Evolutionary conservation across 2,329 filamentous ascomycete species (phyloP), one percentile per base, ranked within the genome.

Genomic region (Phyllosticta ampelicida): DNA sequence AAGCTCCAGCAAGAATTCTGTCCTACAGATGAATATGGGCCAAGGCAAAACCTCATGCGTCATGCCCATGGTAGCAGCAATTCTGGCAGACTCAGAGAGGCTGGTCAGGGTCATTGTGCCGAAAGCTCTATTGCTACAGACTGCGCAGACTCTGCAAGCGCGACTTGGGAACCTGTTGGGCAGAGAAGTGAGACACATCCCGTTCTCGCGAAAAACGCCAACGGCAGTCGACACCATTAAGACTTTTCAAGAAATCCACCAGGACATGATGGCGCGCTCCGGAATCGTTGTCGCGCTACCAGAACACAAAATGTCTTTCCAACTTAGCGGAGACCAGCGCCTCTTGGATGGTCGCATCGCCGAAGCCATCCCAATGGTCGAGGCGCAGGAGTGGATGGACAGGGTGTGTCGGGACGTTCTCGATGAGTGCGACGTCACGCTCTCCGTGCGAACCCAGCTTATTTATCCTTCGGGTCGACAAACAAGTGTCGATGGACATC

Each of bases 1-100:
- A 0, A 58, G 63, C 0, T 81, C 79, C 0, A 70, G 72, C 0
- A 62, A 69, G 0, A 86, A 86, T 60, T 82, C 82, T 0, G 81
- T 86, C 0, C 62, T 86, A 1, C 84, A 87, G 61, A 77, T 87
- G 69, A 83, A 86, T 61, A 87, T 87, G 84, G 84, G 84, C 0
- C 77, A 84, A 71, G 79, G 78, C 71, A 85, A 84, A 67, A 83
- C 81, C 0, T 86, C 85, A 0, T 80, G 87, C 1, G 88, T 90
- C 53, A 76, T 86, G 0, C 86, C 85, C 0, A 83, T 87, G 44
- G 78, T 86, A 0, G 80, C 80, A 0, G 70, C 79, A 0, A 61
- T 66, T 0, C 63, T 77, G 2, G 70, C 74, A 2, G 61, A 75
- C 58, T 70, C 70, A 49, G 65, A 68, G 0, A 68, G 73, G 0